These are phyloP conservation scores for Cutaneotrichosporon sp. DNA, from an alignment of 1,284 basidiomycete species.

Conservation along the genomic window DNA sequence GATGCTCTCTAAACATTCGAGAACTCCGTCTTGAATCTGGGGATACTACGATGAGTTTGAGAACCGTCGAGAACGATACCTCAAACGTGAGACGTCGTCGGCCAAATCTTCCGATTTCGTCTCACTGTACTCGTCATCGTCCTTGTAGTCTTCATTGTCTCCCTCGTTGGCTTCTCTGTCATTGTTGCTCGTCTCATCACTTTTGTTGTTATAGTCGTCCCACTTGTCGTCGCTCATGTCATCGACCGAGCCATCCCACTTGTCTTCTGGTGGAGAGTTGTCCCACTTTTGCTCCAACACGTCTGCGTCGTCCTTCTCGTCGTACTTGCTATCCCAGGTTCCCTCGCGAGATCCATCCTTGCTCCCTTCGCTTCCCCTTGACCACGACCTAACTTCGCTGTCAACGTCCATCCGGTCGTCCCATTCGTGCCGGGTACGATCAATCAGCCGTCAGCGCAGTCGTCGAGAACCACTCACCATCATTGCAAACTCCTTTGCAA, in stretches of 20 bases:
- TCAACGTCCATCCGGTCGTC: conserved; percentile 2
- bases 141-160: neutral
- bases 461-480: conserved; percentile 17
- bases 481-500: conserved; percentile 30
- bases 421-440: neutral
- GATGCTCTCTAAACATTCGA: too few species aligned
- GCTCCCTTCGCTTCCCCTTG: neutral
- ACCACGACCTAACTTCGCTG: neutral
- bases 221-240: neutral
- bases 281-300: neutral
- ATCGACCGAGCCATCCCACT: neutral
- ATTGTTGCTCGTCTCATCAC: neutral
- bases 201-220: neutral
- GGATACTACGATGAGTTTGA: too few species aligned
- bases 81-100: too few species aligned
- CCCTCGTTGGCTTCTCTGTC: neutral
- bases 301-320: neutral
- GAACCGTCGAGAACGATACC: too few species aligned
- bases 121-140: neutral
- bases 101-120: neutral
- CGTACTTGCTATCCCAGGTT: neutral
- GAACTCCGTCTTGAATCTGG: too few species aligned
- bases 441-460: conserved; percentile 6
- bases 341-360: neutral
- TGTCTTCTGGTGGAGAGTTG: neutral